Evolutionary conservation across 768 basidiomycete genomes (phyloP), one percentile per base, ranked within the genome.

Genomic region (Phanerodontia chrysosporium): DNA sequence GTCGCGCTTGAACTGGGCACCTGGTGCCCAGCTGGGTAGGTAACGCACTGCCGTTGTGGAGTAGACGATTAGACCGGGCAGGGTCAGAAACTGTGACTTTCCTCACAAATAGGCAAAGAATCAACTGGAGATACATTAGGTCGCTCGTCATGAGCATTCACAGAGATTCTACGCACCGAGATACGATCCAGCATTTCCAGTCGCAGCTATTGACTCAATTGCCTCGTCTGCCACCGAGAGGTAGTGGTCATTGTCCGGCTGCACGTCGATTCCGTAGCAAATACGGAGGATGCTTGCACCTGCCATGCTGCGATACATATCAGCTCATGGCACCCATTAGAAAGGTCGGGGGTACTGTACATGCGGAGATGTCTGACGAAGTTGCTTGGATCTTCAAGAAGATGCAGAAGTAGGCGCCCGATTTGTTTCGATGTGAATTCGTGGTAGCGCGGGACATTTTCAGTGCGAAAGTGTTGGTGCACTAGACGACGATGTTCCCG

Each of bases 11-110:
- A 90, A 92, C 1, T 77, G 78, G 3, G 83, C 78, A 10, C 88
- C 87, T 21, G 89, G 89, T 45, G 82, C 72, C 85, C 86, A 90
- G 45, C 67, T 66, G 0, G 90, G 90, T 25, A 90, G 65, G 64
- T 81, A 67, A 65, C 78, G 79, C 62, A 90, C 76, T 70, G 24
- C 30, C n/a, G n/a, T n/a, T n/a, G n/a, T n/a, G n/a, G n/a, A n/a
- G n/a, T n/a, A n/a, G n/a, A n/a, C n/a, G n/a, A n/a, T 25, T 12
- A 4, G 22, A 8, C 5, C 12, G 9, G 5, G 24, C 5, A 48
- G 30, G 2, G 30, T 16, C 7, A 46, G 10, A 45, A 14, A 35
- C 4, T 6, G 10, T 13, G 32, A 6, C 16, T 21, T 36, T 7
- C 32, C 61, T 45, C 24, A 62, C 61, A 30, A 28, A 55, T 45